Conservation (phyloP, 2,329 filamentous ascomycete genomes). For the Cladophialophora carrionii region DNA sequence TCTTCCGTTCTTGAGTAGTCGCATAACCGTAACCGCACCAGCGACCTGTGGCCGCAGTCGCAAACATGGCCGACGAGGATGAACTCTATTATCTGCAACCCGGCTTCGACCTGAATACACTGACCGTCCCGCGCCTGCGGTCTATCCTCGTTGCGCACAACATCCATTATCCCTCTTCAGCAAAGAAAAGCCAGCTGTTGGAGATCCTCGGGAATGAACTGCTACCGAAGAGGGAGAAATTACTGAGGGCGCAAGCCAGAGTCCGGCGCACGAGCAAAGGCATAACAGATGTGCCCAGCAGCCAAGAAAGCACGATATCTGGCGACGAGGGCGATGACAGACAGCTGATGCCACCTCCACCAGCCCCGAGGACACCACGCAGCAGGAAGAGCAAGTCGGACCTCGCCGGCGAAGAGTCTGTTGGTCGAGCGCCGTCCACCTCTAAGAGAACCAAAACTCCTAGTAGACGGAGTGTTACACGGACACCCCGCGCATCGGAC, state of each 20-base stretch:
- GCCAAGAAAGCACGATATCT: conserved; percentile 65
- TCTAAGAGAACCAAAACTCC: conserved; percentile 61
- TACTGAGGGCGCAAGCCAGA: conserved; percentile 73
- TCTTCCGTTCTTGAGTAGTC: background rate
- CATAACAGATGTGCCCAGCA: conserved; percentile 69
- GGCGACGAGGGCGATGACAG: conserved; percentile 62
- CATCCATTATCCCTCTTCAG: conserved; percentile 79
- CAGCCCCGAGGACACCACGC: conserved; percentile 55
- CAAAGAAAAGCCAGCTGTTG: conserved; percentile 88
- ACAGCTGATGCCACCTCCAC: conserved; percentile 52
- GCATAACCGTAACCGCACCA: background rate
- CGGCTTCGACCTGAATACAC: conserved; percentile 78
- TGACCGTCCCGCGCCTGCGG: conserved; percentile 86
- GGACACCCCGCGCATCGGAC: conserved; percentile 59
- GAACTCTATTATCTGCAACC: conserved; percentile 83
- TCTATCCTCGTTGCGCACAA: conserved; percentile 90
- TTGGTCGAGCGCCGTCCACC: conserved; percentile 42
- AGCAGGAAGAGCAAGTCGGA: conserved; percentile 45
- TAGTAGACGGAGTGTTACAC: conserved; percentile 53
- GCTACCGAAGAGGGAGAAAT: conserved; percentile 73
- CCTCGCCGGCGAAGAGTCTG: conserved; percentile 45
- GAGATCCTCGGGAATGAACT: conserved; percentile 80
- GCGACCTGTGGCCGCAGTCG: conserved; percentile 12
- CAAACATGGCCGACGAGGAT: conserved; percentile 51
- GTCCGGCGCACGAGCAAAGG: conserved; percentile 86